These are phyloP conservation scores for Thermothelomyces thermophilus DNA, from an alignment of 2,329 filamentous ascomycete species.

Conservation along the genomic window DNA sequence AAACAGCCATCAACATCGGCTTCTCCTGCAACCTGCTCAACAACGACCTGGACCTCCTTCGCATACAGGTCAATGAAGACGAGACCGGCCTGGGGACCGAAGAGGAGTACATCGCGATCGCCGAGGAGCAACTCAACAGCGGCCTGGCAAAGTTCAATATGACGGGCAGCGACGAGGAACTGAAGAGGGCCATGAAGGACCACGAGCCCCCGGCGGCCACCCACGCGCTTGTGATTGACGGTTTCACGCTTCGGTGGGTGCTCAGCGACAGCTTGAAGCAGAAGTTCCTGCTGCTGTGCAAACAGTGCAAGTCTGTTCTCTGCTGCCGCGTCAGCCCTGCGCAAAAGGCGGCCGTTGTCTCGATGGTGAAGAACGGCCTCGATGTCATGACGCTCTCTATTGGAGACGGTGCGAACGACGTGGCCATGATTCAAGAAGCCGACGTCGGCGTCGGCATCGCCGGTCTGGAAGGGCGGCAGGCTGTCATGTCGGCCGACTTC, in stretches of 20 bases:
- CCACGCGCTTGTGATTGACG: constrained; percentile 90
- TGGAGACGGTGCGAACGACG: constrained; percentile 90
- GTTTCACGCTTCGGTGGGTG: constrained; percentile 84
- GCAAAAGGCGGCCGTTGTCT: constrained; percentile 94
- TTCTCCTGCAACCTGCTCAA: constrained; percentile 97
- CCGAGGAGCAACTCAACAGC: constrained; percentile 67
- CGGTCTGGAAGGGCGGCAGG: constrained; percentile 84
- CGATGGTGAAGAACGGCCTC: constrained; percentile 88
- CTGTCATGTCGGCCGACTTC: constrained; percentile 94
- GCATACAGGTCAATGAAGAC: constrained; percentile 78
- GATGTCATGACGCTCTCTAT: constrained; percentile 95
- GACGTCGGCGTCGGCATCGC: constrained; percentile 96
- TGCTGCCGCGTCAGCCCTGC: constrained; percentile 96
- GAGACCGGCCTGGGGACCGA: constrained; percentile 44
- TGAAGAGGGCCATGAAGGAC: constrained; percentile 69
- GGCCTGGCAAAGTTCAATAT: constrained; percentile 68
- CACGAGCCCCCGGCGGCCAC: constrained; percentile 83
- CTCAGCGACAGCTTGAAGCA: constrained; percentile 77
- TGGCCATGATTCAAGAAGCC: constrained; percentile 96
- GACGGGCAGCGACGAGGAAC: constrained; percentile 78
- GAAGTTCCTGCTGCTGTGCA: constrained; percentile 91
- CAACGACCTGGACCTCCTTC: constrained; percentile 95
- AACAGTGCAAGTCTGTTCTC: constrained; percentile 91
- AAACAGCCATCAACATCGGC: constrained; percentile 98
- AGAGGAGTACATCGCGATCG: constrained; percentile 46